Evolutionary conservation across 2,329 filamentous ascomycete species (phyloP).

Genomic region (Juglanconis sp.): DNA sequence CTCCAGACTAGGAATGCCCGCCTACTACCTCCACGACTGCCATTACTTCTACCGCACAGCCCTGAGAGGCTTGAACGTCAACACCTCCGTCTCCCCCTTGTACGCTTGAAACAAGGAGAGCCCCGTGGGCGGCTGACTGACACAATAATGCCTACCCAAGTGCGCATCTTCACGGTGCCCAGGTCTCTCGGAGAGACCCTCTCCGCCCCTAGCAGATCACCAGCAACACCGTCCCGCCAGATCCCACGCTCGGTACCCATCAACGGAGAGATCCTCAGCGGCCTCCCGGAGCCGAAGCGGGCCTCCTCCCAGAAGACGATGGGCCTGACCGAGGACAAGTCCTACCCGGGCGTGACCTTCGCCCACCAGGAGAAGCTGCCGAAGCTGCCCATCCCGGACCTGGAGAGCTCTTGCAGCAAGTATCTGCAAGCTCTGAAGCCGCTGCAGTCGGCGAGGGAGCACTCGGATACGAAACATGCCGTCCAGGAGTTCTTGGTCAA

Average conservation of each 20-base stretch:
- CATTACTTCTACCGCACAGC: slow-evolving; percentile 93
- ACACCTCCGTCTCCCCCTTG: slow-evolving; percentile 72
- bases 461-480: slow-evolving; percentile 75
- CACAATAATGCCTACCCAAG: slow-evolving; percentile 58
- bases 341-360: slow-evolving; percentile 77
- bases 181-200: slow-evolving; percentile 71
- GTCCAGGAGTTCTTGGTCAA: slow-evolving; percentile 77
- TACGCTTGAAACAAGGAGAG: slow-evolving; percentile 53
- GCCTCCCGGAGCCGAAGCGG: slow-evolving; percentile 28
- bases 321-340: slow-evolving; percentile 49
- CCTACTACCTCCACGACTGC: slow-evolving; percentile 80
- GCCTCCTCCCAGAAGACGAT: slow-evolving; percentile 43
- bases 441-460: slow-evolving; percentile 76
- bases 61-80: slow-evolving; percentile 78
- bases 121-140: slow-evolving; percentile 37
- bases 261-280: slow-evolving; percentile 31
- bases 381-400: slow-evolving; percentile 87
- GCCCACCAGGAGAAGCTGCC: slow-evolving; percentile 83
- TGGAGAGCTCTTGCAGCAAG: slow-evolving; percentile 72
- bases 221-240: slow-evolving; percentile 7
- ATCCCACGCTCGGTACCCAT: slow-evolving; percentile 38
- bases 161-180: slow-evolving; percentile 65
- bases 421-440: slow-evolving; percentile 79
- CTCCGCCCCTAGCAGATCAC: slow-evolving; percentile 40
- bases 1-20: slow-evolving; percentile 61